These are phyloP conservation scores for Adansonia grandidieri DNA, from an alignment of 441 rosid species.

Conservation along the genomic window DNA sequence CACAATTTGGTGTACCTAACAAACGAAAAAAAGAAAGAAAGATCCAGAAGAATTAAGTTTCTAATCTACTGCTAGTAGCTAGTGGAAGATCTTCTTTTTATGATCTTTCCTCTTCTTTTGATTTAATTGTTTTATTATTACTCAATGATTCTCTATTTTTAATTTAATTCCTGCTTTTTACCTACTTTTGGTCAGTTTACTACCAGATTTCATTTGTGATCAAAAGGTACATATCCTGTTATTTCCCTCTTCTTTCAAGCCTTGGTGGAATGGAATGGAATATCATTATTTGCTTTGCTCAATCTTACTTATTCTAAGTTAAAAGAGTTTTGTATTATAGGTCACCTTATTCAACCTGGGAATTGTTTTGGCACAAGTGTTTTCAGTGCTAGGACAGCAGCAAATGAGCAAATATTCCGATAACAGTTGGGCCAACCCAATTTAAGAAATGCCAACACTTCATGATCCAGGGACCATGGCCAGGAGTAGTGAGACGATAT, in stretches of 20 bases:
- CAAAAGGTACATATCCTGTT: neutral
- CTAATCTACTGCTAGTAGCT: neutral
- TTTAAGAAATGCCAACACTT: neutral
- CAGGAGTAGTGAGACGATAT: too few relatives aligned
- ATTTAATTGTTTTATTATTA: neutral
- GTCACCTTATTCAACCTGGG: too few relatives aligned
- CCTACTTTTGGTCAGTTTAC: neutral
- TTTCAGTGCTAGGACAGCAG: too few relatives aligned
- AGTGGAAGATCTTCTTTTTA: too few relatives aligned
- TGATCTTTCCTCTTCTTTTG: too few relatives aligned
- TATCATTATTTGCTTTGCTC: too few relatives aligned
- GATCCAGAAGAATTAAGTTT: neutral
- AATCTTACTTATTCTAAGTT: neutral
- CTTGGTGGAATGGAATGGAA: too few relatives aligned
- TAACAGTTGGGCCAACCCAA: neutral
- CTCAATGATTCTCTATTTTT: neutral
- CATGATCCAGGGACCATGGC: too few relatives aligned
- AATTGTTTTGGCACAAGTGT: too few relatives aligned
- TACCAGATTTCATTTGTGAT: neutral
- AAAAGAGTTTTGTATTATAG: too few relatives aligned
- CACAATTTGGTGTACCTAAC: slow-evolving; percentile 47
- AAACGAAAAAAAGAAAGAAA: neutral
- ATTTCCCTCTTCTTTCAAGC: slow-evolving; percentile 11
- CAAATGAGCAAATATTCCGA: too few relatives aligned
- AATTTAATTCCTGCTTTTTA: neutral